Evolutionary conservation across 805 yeast species (phyloP), one percentile per base, ranked within the genome.

Genomic region (Candida nemodendra): DNA sequence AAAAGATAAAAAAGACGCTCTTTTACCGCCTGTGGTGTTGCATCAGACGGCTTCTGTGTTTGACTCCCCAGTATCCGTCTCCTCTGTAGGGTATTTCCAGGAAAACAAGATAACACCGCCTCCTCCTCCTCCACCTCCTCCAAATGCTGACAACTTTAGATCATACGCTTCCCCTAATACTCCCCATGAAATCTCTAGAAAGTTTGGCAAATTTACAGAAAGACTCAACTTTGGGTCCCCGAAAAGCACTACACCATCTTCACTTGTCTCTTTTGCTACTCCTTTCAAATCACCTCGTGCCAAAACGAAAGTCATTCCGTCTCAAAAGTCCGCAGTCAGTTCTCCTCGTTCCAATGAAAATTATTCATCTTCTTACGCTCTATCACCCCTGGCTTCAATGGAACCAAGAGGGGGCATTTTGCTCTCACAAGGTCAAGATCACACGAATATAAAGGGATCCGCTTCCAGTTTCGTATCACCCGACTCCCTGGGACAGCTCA

Each of bases 121-220:
- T 7, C 33, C 24, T 18, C 16, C 43, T 8, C 35, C 22, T 13
- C 34, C 13, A 8, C 13, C 34, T 9, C 21, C 33, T 2, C 27
- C 37, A 7, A n/a, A 12, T 19, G 15, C 35, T n/a, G 34, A 17
- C 13, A 29, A 31, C 9, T 26, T 38, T 4, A 15, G 15, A 7
- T 22, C 23, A 9, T 32, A 44, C 2, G 21, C 42, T 7, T 33
- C 38, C 9, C 29, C 48, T 17, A 36, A 41, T n/a, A 36, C 50
- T 2, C 41, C 51, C 2, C 34, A 32, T 5, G 38, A 40, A 2
- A 44, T 49, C 14, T 31, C 33, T 3, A 53, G 42, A 31, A 50
- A 40, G 30, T 36, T 56, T 14, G 59, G 50, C 3, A 47, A 35
- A 12, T 45, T 57, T 16, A 52, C 56, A 16, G 50, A 44, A 18